Conservation (phyloP, 164 flowering plant species). For the Magnolia sinica region DNA sequence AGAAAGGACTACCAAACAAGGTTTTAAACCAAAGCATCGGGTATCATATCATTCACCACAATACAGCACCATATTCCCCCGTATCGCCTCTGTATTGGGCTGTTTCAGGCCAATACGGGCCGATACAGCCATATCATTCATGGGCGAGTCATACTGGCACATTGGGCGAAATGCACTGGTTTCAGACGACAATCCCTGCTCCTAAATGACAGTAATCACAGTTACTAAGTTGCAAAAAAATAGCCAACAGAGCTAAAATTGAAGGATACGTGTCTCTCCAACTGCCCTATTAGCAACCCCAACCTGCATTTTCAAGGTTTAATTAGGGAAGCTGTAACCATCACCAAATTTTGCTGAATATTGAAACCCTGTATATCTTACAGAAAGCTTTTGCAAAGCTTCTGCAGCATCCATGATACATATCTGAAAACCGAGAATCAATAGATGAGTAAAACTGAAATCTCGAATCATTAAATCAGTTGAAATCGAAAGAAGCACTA, state of each 20-base stretch:
- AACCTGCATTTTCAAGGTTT: constrained; percentile 39
- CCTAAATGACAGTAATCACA: neutral
- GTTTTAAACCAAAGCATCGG: neutral
- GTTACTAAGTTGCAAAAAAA: constrained; percentile 1
- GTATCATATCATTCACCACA: neutral
- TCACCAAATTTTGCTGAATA: neutral
- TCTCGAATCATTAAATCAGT: neutral
- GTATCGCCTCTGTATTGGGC: too few species aligned
- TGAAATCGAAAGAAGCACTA: neutral
- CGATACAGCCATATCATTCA: too few species aligned
- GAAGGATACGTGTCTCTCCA: constrained; percentile 90
- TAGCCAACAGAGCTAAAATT: neutral
- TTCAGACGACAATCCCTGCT: too few species aligned
- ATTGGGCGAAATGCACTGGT: too few species aligned
- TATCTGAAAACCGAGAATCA: constrained; percentile 36
- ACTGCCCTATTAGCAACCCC: constrained; percentile 85
- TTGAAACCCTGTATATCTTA: constrained; percentile 35
- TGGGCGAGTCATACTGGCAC: too few species aligned
- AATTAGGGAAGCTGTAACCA: constrained; percentile 16
- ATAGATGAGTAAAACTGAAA: neutral
- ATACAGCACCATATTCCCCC: too few species aligned
- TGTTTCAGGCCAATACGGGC: too few species aligned
- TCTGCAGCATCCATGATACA: constrained; percentile 45
- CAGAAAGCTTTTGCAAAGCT: constrained; percentile 59
- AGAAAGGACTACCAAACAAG: neutral